phyloP scores from a whole-genome alignment of 805 yeast genomes.

The Komagataella populi region DNA sequence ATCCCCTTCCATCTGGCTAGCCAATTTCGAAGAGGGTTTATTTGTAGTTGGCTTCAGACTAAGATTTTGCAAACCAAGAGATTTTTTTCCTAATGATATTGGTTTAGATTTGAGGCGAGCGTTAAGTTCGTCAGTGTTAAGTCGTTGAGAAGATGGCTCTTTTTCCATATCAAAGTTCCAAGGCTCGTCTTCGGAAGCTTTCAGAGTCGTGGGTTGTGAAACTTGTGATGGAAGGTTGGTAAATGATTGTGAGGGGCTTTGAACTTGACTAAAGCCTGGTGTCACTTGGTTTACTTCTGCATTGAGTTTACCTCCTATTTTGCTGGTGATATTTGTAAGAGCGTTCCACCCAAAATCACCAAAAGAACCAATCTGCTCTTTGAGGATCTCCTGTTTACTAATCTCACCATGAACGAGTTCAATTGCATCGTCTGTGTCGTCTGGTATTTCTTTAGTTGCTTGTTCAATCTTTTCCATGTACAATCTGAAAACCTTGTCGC shows the following conservation, averaged over 20 bases:
- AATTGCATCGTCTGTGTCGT: constrained; percentile 13
- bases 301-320: constrained; percentile 3
- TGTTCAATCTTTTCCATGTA: constrained; percentile 41
- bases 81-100: constrained; percentile 5
- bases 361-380: constrained; percentile 10
- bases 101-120: not conserved
- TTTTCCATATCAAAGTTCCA: constrained; percentile 1
- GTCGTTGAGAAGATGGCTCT: not conserved
- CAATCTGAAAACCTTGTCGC: constrained; percentile 49
- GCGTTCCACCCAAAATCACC: constrained; percentile 10
- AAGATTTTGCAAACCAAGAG: constrained; percentile 7
- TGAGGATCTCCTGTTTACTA: constrained; percentile 5
- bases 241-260: not conserved
- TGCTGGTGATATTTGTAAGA: constrained; percentile 1
- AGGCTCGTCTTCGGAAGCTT: not conserved
- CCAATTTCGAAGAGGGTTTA: not conserved
- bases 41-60: not conserved
- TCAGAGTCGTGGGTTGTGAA: not conserved
- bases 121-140: not conserved
- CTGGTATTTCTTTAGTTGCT: constrained; percentile 24
- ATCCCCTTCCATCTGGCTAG: constrained; percentile 5
- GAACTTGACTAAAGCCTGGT: not conserved
- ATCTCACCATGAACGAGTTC: constrained; percentile 7
- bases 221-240: not conserved
- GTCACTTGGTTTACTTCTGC: constrained; percentile 3